Base-by-base conservation (phyloP, 2,329 filamentous ascomycete species). In the Ascochyta pisi region DNA sequence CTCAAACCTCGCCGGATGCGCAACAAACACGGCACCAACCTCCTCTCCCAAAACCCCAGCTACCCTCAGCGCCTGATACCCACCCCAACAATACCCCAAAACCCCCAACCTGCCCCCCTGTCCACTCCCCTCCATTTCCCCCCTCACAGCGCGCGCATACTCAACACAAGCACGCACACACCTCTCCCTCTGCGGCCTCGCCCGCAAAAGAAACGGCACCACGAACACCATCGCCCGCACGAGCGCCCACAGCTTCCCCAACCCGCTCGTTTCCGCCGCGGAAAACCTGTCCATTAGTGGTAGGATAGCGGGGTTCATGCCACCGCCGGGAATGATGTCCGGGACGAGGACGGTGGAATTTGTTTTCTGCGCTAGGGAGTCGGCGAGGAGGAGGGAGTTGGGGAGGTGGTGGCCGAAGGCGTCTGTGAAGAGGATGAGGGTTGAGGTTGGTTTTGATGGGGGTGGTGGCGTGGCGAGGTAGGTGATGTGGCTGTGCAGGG, bases 311-410 rank as follows among this genome's bases (percentile, higher is more conserved):
- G 48, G 31, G 6, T 37, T 23, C 58, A 65, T 54, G 45, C 50
- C 46, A 9, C 55, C 61, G 45, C 67, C 67, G 15, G 64, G 64
- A 27, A 70, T 65, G 54, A 68, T 57, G 41, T 69, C 64, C 2
- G 67, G 67, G 16, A 69, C 56, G 0, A 66, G 56, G 37, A 70
- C 66, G 7, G 59, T 58, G 40, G 53, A 38, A 26, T 54, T 56
- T 1, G 59, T 64, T 10, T 35, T 45, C 5, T 45, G 19, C n/a
- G 63, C 61, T 37, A 65, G 64, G 6, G 60, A 57, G 51, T 70
- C 67, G 26, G 67, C 65, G 38, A 70, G 60, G 34, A 70, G 54
- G 16, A 62, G 57, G 58, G 65, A 68, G 58, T 70, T 70, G 34
- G 62, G 50, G 22, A 70, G 58, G 2, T 38, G 34, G 39, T 66